Evolutionary conservation across 331 rosid species (phyloP), one percentile per base, ranked within the genome.

Genomic region (Malus hybrid): DNA sequence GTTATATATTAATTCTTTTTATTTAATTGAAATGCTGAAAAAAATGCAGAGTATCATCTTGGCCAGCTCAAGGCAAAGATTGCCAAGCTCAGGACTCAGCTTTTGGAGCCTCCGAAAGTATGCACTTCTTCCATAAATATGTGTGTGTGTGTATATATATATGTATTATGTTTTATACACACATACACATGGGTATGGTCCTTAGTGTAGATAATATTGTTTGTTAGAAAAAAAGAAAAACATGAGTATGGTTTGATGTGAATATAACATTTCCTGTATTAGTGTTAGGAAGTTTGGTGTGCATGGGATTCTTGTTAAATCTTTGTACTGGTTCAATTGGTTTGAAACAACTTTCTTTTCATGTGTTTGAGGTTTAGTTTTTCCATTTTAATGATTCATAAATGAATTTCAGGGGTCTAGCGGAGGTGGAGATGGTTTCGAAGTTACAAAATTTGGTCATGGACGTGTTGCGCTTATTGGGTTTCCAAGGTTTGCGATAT

Each of bases 41-140:
- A 10, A 65, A 34, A 62, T 73, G 76, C 85, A 95, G 99, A 95
- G 84, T 95, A 95, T 82, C 99, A 95, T 88, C 97, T 95, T 68
- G 99, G 99, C 79, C 99, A 95, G 89, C 99, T 95, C 80, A 95
- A 95, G 87, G 99, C 99, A 8, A 95, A 95, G 92, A 95, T 95
- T 56, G 99, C 99, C 33, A 95, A 88, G 84, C 78, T 95, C 36
- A 89, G 99, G 88, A 95, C 97, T 69, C 99, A 95, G 60, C 86
- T 95, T 6, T 80, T 95, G 88, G 99, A 95, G 82, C 99, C 99
- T 81, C 97, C 99, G 31, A 95, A 95, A 81, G 99, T 89, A 83
- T 56, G 87, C 42, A 20, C 10, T 11, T 80, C 27, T n/a, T 69
- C 14, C 8, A 36, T 44, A 9, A 39, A 64, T 54, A 27, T 22